Evolutionary conservation across 768 basidiomycete species (phyloP).

Genomic region (Pulveroboletus ravenelii): DNA sequence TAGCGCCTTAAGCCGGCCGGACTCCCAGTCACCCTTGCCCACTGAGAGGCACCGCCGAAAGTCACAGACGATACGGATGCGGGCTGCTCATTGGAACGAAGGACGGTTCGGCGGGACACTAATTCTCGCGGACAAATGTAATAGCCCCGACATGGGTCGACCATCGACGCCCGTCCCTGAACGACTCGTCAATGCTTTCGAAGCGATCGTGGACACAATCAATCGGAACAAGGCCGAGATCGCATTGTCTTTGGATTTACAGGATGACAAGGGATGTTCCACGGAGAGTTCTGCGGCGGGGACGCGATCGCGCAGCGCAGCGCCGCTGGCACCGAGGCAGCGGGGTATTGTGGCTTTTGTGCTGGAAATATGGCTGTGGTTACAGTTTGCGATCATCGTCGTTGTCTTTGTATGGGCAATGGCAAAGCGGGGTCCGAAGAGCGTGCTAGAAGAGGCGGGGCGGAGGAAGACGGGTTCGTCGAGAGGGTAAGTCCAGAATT

Average conservation of each 20-base stretch:
- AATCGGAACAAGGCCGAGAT: slow-evolving; percentile 18
- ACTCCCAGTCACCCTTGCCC: slow-evolving; percentile 12
- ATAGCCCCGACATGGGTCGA: slow-evolving; percentile 16
- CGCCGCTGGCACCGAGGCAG: slow-evolving; percentile 19
- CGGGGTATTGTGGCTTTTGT: slow-evolving; percentile 42
- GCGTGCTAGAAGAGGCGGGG: slow-evolving; percentile 50
- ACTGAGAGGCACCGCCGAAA: slow-evolving; percentile 33
- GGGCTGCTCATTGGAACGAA: slow-evolving; percentile 57
- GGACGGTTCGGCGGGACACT: slow-evolving; percentile 45
- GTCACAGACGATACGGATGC: slow-evolving; percentile 50
- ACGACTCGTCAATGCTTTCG: slow-evolving; percentile 41
- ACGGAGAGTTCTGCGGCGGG: neutral
- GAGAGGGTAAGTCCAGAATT: neutral
- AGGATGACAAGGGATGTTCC: slow-evolving; percentile 6
- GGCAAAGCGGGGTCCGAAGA: slow-evolving; percentile 72
- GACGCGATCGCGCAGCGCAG: slow-evolving; percentile 4
- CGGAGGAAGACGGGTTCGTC: slow-evolving; percentile 21
- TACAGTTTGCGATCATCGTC: slow-evolving; percentile 74
- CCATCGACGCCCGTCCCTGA: slow-evolving; percentile 35
- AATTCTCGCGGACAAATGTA: slow-evolving; percentile 14
- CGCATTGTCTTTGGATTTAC: slow-evolving; percentile 6
- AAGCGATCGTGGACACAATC: slow-evolving; percentile 43
- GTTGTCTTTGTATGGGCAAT: slow-evolving; percentile 77
- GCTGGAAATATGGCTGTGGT: slow-evolving; percentile 78
- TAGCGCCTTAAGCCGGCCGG: slow-evolving; percentile 25